Base-by-base conservation (phyloP, 306 rosid genomes). In the Medicago arabica region DNA sequence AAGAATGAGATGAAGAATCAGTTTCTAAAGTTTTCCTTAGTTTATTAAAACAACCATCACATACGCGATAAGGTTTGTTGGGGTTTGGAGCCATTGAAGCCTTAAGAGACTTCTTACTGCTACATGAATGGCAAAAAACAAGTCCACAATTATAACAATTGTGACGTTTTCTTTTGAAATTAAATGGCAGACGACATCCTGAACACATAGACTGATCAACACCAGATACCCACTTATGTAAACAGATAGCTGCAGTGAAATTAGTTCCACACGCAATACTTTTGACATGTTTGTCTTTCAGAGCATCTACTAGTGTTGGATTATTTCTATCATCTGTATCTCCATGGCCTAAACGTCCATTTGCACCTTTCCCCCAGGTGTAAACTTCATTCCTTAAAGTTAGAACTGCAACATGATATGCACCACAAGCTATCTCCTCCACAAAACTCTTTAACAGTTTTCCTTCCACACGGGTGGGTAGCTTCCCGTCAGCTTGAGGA, bases 41-140 rank as follows among this genome's bases (percentile, higher is more conserved):
- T 85, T 92, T 95, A 84, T 75, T 83, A 80, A 78, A 92, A 86
- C 98, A 95, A 84, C 84, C 88, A 83, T 95, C 99, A 89, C 99
- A 95, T 63, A 92, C 97, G 76, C 99, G 99, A 84, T 92, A 95
- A 40, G 93, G 93, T 85, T 92, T 95, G 89, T 90, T 92, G 75
- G 99, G 99, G 80, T 92, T 95, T 82, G 99, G 99, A 69, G 99
- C 97, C 99, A 95, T 95, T 68, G 99, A 90, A 83, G 97, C 99
- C 78, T 92, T 95, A 39, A 87, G 92, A 80, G 91, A 90, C 85
- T 95, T 95, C 87, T 95, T 95, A 84, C 97, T 89, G 88, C 97
- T 95, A 82, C 99, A 95, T 57, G 99, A 89, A 80, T 95, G 99
- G 80, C 99, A 95, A 79, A 90, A 95, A 82, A 92, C 97, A 84